A percentile compares a stretch with the other conserved stretches of the same genome.
These are phyloP conservation scores for Madurella mycetomatis DNA, from an alignment of 2,329 filamentous ascomycete species.

Conservation along the genomic window DNA sequence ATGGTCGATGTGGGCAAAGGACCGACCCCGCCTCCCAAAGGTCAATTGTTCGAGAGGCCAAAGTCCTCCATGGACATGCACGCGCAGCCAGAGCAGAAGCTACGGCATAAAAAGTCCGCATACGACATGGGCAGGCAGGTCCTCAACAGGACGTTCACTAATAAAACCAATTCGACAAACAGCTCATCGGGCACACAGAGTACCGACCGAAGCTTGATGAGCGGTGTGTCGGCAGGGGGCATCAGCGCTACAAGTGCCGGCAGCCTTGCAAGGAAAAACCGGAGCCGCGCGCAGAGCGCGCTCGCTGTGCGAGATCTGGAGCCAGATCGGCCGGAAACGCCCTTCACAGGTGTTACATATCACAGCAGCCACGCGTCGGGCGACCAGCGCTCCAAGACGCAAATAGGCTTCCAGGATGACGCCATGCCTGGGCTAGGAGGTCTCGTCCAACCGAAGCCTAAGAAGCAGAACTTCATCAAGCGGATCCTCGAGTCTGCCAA, in stretches of 20 bases:
- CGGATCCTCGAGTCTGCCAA: conserved; percentile 93
- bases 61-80: conserved; percentile 54
- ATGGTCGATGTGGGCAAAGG: conserved; percentile 47
- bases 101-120: conserved; percentile 67
- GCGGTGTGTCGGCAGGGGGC: conserved; percentile 80
- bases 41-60: conserved; percentile 46
- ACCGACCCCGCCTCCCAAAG: conserved; percentile 61
- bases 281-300: conserved; percentile 58
- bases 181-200: conserved; percentile 67
- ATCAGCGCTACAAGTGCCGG: conserved; percentile 95
- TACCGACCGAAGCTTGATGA: conserved; percentile 87
- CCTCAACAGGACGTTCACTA: conserved; percentile 77
- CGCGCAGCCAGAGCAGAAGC: conserved; percentile 39
- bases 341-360: conserved; percentile 78
- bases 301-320: conserved; percentile 57
- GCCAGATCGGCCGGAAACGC: conserved; percentile 54
- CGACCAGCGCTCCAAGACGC: conserved; percentile 57
- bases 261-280: conserved; percentile 76
- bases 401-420: conserved; percentile 62
- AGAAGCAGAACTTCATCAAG: conserved; percentile 88
- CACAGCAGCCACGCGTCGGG: conserved; percentile 79
- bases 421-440: conserved; percentile 58
- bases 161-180: conserved; percentile 78
- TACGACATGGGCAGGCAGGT: conserved; percentile 69
- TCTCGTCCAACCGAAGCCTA: conserved; percentile 68